These are phyloP conservation scores for Plasmodium inui DNA, from an alignment of 169 alveolate genomes.

Conservation along the genomic window DNA sequence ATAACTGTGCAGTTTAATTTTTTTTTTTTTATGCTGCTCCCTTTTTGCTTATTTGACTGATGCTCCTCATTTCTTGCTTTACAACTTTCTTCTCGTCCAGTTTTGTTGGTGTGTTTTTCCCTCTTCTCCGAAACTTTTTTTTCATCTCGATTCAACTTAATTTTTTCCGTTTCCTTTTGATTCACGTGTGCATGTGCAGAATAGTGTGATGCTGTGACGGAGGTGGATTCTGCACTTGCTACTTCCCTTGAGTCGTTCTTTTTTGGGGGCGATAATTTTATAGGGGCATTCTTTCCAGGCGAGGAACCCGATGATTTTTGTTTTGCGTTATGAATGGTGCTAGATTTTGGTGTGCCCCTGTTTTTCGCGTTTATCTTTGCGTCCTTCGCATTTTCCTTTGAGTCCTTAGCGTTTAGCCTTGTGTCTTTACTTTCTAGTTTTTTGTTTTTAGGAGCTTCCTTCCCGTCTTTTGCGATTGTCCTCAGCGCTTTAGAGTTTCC, in stretches of 20 bases:
- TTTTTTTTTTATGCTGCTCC: slow-evolving; percentile 8
- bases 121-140: background rate
- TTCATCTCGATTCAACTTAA: background rate
- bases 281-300: background rate
- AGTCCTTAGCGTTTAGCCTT: background rate
- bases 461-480: background rate
- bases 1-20: background rate
- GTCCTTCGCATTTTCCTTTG: background rate
- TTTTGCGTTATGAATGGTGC: background rate
- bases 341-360: background rate
- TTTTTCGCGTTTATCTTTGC: background rate
- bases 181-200: background rate
- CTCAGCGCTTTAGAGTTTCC: background rate
- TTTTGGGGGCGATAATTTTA: background rate
- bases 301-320: background rate
- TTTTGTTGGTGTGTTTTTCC: background rate
- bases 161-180: background rate
- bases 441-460: background rate
- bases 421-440: background rate
- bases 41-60: background rate
- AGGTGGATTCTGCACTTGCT: background rate
- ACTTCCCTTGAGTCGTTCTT: background rate
- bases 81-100: background rate
- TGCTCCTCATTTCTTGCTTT: background rate
- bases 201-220: background rate